phyloP scores from a whole-genome alignment of 352 stramenopile genomes.

The Phytophthora sp. region DNA sequence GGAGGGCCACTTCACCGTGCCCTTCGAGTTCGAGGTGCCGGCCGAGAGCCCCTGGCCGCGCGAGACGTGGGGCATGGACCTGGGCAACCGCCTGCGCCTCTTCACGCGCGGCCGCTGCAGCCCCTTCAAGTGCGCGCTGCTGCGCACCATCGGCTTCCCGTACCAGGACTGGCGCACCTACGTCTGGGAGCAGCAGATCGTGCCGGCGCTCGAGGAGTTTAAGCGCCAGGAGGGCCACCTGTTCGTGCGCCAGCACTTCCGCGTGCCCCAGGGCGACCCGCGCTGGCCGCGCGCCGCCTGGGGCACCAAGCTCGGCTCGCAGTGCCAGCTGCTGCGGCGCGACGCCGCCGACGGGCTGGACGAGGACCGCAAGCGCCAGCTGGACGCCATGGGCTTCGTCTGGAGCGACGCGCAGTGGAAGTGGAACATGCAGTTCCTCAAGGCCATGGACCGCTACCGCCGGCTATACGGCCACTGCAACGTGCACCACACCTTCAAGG shows the following conservation, averaged over 20 bases:
- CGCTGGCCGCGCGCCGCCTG: constrained; percentile 88
- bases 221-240: constrained; percentile 91
- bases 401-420: constrained; percentile 79
- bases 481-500: constrained; percentile 90
- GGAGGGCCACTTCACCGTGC: constrained; percentile 80
- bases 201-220: constrained; percentile 81
- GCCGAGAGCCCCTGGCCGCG: constrained; percentile 39
- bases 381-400: constrained; percentile 72
- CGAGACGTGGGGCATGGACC: constrained; percentile 52
- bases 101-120: constrained; percentile 66
- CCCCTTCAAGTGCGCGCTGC: constrained; percentile 60
- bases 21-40: constrained; percentile 57
- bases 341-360: constrained; percentile 30
- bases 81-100: constrained; percentile 57
- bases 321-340: constrained; percentile 90
- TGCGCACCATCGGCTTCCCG: constrained; percentile 71
- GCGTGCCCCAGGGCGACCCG: constrained; percentile 69
- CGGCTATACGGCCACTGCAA: constrained; percentile 86
- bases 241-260: constrained; percentile 90
- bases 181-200: constrained; percentile 72
- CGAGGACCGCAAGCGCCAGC: constrained; percentile 42
- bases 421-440: constrained; percentile 62
- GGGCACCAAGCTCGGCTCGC: constrained; percentile 89
- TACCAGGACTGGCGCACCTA: constrained; percentile 75
- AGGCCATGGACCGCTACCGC: constrained; percentile 78